These are phyloP conservation scores for Didymella keratinophila DNA, from an alignment of 2,329 filamentous ascomycete species.

Conservation along the genomic window DNA sequence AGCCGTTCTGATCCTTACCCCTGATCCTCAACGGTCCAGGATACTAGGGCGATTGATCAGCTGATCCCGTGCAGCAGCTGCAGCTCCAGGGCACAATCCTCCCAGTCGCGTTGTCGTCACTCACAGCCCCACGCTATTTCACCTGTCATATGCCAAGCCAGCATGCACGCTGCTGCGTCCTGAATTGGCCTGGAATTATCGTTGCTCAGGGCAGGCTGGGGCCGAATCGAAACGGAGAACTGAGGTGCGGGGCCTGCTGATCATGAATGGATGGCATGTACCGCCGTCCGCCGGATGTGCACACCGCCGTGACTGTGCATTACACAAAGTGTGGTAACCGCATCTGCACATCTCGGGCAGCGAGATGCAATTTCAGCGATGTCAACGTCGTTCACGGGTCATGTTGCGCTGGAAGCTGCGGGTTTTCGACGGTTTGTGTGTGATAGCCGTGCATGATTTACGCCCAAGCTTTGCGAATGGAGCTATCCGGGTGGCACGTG, in stretches of 20 bases:
- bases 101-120: constrained; percentile 25
- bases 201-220: constrained; percentile 5
- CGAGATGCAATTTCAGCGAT: constrained; percentile 2
- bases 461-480: constrained; percentile 15
- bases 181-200: constrained; percentile 5
- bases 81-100: constrained; percentile 28
- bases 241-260: constrained; percentile 17
- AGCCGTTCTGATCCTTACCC: constrained; percentile 9
- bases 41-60: constrained; percentile 24
- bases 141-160: constrained; percentile 6
- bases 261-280: constrained; percentile 11
- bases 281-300: constrained; percentile 3
- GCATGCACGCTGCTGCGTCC: constrained; percentile 13
- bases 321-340: constrained; percentile 6
- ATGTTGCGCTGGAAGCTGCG: constrained; percentile 21
- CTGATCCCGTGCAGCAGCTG: constrained; percentile 28
- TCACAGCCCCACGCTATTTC: constrained; percentile 17
- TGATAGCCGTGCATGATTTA: constrained; percentile 38
- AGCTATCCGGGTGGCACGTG: constrained; percentile 17
- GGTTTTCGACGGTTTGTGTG: constrained; percentile 17
- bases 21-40: constrained; percentile 22
- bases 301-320: constrained; percentile 3
- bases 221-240: constrained; percentile 1
- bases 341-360: constrained; percentile 7
- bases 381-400: constrained; percentile 14